phyloP scores from a whole-genome alignment of 768 basidiomycete species.

The Russula compacta region DNA sequence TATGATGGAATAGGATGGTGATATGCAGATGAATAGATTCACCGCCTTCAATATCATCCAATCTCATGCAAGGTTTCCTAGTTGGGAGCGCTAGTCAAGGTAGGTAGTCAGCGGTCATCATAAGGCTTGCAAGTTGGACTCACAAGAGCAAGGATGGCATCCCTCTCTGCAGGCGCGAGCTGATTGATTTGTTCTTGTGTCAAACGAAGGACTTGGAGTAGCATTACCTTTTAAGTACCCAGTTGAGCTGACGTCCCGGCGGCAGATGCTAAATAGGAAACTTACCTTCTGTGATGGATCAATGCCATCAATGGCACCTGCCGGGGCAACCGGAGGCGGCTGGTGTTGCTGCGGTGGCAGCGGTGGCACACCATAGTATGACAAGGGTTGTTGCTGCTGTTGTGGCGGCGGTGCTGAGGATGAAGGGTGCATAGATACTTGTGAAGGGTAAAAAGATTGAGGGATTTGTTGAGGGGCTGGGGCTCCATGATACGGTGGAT shows the following conservation, averaged over 20 bases:
- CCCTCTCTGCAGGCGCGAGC: constrained; percentile 68
- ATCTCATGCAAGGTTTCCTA: constrained; percentile 13
- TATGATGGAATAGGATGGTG: background rate
- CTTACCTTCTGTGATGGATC: constrained; percentile 19
- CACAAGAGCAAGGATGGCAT: constrained; percentile 43
- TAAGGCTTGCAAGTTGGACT: background rate
- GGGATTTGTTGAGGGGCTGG: constrained; percentile 20
- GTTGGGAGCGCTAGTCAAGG: constrained; percentile 11
- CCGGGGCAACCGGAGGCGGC: constrained; percentile 28
- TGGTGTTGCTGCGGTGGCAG: constrained; percentile 30
- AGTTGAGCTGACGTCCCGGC: background rate
- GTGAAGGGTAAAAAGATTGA: constrained; percentile 22
- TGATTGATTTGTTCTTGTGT: constrained; percentile 77
- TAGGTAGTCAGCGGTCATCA: background rate
- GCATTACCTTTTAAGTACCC: constrained; percentile 48
- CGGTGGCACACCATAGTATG: constrained; percentile 21
- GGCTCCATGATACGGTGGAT: constrained; percentile 14
- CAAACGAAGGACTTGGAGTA: constrained; percentile 78
- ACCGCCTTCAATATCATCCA: background rate
- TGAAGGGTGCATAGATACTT: constrained; percentile 27
- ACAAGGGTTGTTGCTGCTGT: constrained; percentile 25
- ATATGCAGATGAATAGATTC: background rate
- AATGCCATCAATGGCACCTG: constrained; percentile 19
- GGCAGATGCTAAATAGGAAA: constrained; percentile 5
- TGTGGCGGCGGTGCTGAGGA: constrained; percentile 27